Percentiles rank a stretch among this genome's conserved stretches.
These are phyloP conservation scores for Mycocentrospora acerina DNA, from an alignment of 2,329 filamentous ascomycete species.

Conservation along the genomic window DNA sequence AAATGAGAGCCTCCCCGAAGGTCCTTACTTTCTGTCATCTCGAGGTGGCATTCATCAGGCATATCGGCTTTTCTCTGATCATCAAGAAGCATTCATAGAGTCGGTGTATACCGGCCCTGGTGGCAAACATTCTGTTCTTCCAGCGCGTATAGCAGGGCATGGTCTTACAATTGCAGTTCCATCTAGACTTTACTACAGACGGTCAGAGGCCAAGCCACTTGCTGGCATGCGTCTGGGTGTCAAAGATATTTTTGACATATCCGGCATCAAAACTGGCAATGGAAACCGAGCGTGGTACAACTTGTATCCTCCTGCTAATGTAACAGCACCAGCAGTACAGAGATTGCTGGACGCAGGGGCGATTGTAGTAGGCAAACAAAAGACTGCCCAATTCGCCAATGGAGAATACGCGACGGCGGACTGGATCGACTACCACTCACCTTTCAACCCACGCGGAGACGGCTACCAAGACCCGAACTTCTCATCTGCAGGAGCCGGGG, in stretches of 20 bases:
- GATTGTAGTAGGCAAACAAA: constrained; percentile 55
- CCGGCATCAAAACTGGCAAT: constrained; percentile 12
- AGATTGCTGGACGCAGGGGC: constrained; percentile 15
- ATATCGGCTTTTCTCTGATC: too few relatives aligned
- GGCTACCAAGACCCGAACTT: constrained; percentile 20
- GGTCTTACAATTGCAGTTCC: constrained; percentile 4
- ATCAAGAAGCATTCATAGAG: too few relatives aligned
- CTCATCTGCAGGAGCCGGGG: constrained; percentile 8
- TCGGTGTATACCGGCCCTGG: too few relatives aligned
- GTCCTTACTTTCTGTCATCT: too few relatives aligned
- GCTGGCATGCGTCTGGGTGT: constrained; percentile 14
- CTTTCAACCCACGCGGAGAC: constrained; percentile 36
- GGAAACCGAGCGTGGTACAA: constrained; percentile 13
- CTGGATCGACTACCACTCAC: constrained; percentile 26
- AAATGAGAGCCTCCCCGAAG: too few relatives aligned
- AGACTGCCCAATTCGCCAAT: constrained; percentile 49
- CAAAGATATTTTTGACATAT: constrained; percentile 21
- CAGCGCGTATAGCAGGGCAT: too few relatives aligned
- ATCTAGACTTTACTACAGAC: constrained; percentile 13
- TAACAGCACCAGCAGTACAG: constrained; percentile 12
- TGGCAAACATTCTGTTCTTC: too few relatives aligned
- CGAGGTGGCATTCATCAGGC: too few relatives aligned
- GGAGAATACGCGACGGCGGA: constrained; percentile 27
- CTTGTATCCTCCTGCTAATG: neutral
- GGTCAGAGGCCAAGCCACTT: constrained; percentile 6